Evolutionary conservation across 495 filamentous ascomycete species (phyloP), one percentile per base, ranked within the genome.

Genomic region (Penicillium egyptiacum): DNA sequence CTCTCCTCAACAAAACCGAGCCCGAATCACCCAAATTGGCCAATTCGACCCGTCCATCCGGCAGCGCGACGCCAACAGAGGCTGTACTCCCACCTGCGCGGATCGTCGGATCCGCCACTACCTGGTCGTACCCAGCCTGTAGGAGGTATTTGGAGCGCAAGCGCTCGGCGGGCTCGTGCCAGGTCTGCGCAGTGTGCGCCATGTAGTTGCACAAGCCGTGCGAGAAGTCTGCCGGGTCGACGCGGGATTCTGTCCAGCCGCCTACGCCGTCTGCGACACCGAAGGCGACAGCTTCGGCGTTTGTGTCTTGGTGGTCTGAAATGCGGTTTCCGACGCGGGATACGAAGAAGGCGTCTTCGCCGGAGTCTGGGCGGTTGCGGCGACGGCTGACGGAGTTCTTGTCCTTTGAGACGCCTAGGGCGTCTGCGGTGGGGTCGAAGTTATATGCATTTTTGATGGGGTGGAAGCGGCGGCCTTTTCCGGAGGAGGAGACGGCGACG

Each of bases 1-100:
- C 93, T 31, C 87, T 79, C 22, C 91, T 84, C 52, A 98, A 72
- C 46, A 96, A 85, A 22, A 97, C 83, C 68, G 90, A 97, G 50
- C 93, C 94, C n/a, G 92, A 96, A 73, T 98, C 94, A 58, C 94
- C 94, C n/a, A 98, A 78, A 69, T 98, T 98, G 39, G 94, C 95
- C 50, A 96, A 83, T 60, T 93, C 87, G 17, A 97, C 77, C 10
- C 73, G 78, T 16, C 94, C 95, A 61, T 89, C 79, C 1, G 78
- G 76, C 19, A 79, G 75, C 20, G 85, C 85, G 35, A 95, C 77
- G 9, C 86, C 94, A 6, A 99, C 83, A 48, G 88, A 89, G 16
- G 93, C 94, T 11, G 94, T 99, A 65, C 89, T 91, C 17, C 93
- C 94, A 41, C 94, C 94, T 2, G 89, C 95, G 8, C 71, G 68